These are phyloP conservation scores for Cryphonectria japonica DNA, from an alignment of 2,329 filamentous ascomycete species.

Conservation along the genomic window DNA sequence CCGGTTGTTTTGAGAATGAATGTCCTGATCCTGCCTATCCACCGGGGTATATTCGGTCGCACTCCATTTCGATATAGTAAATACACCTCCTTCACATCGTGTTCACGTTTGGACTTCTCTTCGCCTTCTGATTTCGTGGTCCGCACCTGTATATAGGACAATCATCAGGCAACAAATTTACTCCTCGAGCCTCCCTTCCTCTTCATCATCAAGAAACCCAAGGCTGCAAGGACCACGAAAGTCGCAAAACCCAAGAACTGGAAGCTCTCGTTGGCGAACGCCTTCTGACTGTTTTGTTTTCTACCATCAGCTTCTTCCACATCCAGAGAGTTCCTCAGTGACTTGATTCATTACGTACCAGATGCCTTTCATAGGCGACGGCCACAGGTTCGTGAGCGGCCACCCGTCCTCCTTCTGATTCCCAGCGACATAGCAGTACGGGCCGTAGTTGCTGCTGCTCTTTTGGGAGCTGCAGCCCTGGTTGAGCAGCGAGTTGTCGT, in stretches of 20 bases:
- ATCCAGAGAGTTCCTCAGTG: too few relatives aligned
- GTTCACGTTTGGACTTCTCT: not conserved
- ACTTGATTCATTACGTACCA: not conserved
- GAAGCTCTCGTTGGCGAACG: conserved; percentile 17
- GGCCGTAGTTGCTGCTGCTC: not conserved
- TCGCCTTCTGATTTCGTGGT: not conserved
- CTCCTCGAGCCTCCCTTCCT: conserved; percentile 15
- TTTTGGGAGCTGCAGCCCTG: conserved; percentile 7
- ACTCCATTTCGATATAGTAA: not conserved
- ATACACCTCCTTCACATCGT: not conserved
- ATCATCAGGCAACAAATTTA: conserved; percentile 4
- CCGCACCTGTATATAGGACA: not conserved
- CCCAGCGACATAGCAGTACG: conserved; percentile 9
- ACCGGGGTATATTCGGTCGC: not conserved
- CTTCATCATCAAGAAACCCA: conserved; percentile 12
- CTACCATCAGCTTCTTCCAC: not conserved
- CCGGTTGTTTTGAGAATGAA: not conserved
- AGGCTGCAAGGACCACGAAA: not conserved
- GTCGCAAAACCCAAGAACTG: conserved; percentile 11
- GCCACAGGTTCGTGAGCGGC: not conserved
- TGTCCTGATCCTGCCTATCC: not conserved
- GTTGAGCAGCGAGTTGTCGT: conserved; percentile 10
- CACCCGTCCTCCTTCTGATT: not conserved
- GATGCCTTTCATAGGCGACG: not conserved
- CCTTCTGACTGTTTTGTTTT: not conserved